Base-by-base conservation (phyloP, 2,329 filamentous ascomycete species). In the Aureobasidium leucospermi region DNA sequence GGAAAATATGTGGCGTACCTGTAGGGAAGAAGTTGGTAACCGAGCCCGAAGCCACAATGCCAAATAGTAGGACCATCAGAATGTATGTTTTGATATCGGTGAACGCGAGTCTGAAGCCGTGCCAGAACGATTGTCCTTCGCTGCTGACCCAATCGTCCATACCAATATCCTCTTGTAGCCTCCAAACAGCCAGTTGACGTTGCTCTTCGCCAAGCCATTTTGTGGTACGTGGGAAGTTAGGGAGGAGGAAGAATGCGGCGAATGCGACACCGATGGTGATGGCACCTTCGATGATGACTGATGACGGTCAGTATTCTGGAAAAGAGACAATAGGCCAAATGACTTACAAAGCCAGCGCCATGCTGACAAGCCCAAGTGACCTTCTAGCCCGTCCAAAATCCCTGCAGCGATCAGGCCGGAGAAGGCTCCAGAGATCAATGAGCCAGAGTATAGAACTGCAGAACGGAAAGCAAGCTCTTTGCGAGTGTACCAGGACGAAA, bases 361-460 rank as follows among this genome's bases (percentile, higher is more conserved):
- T 0, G 70, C 72, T 7, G 64, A 61, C 3, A 74, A 58, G 1
- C 71, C 73, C 8, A 62, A 55, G 4, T 53, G 46, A 15, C 70
- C 68, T 23, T 69, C 67, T 62, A 76, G 67, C 5, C 76, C 76
- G 23, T 69, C 65, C 6, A 78, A 70, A 32, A 81, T 80, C 3
- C 78, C 79, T 3, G 80, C 80, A 7, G 78, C 79, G 53, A 83
- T 79, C 29, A 82, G 71, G 19, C 77, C 79, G n/a, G 78, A 78
- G 64, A 82, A 82, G 1, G 79, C 79, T 47, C 70, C 77, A 55
- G 75, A 75, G 32, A 82, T 72, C 19, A 81, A 68, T 1, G 74
- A 77, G 4, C 78, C 79, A 3, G 78, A 77, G 66, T 80, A 82
- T 58, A 82, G 76, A 45, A 81, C 75, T n/a, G 76, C 75, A 64